Conservation (phyloP, 2,329 filamentous ascomycete species). For the Taxawa tesnikishii region DNA sequence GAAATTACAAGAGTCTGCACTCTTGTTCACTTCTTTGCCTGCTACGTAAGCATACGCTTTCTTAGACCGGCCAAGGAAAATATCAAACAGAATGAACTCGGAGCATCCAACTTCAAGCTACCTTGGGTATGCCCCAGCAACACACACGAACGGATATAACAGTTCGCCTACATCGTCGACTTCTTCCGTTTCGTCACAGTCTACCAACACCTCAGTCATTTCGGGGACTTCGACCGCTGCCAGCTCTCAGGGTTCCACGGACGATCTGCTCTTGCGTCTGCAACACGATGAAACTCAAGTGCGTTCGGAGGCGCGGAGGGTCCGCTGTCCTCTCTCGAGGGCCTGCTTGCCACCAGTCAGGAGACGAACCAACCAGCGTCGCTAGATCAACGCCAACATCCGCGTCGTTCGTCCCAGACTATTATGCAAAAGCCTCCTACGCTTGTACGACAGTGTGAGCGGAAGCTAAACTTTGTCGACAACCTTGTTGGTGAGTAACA, state of each 20-base stretch:
- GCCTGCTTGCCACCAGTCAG: background rate
- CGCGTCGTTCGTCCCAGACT: constrained; percentile 43
- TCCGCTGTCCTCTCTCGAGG: background rate
- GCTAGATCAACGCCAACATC: constrained; percentile 50
- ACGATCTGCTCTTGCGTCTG: constrained; percentile 2
- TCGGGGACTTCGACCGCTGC: constrained; percentile 1
- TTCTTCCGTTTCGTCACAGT: constrained; percentile 3
- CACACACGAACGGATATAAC: background rate
- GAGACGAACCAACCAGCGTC: constrained; percentile 33
- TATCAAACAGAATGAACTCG: constrained; percentile 1
- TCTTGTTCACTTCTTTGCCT: too few relatives aligned
- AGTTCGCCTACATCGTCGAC: background rate
- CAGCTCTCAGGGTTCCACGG: constrained; percentile 3
- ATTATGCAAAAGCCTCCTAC: constrained; percentile 54
- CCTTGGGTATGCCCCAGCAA: constrained; percentile 3
- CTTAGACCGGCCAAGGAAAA: constrained; percentile 3
- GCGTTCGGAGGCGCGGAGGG: background rate
- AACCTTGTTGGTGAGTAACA: constrained; percentile 82
- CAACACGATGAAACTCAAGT: background rate
- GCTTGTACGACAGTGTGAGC: constrained; percentile 75
- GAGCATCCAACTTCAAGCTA: constrained; percentile 4
- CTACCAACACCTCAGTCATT: constrained; percentile 2
- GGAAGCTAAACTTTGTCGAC: constrained; percentile 91
- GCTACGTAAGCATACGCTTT: too few relatives aligned
- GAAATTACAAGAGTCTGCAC: too few relatives aligned